Conservation (phyloP, 495 filamentous ascomycete genomes). For the Penicillium ochrochloron region DNA sequence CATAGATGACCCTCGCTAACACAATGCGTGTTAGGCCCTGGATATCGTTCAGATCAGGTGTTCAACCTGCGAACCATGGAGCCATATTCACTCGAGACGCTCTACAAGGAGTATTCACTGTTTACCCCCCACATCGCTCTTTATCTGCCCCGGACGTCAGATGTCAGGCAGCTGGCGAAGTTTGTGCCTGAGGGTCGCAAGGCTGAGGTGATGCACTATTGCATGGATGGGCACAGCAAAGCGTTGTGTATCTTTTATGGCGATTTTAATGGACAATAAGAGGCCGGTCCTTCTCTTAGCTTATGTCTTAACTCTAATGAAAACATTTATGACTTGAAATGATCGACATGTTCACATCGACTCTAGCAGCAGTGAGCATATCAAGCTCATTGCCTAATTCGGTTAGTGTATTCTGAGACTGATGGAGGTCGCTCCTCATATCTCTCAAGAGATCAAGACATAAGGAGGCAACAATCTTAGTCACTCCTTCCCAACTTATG, state of each 20-base stretch:
- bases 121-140: slow-evolving; percentile 64
- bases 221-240: slow-evolving; percentile 88
- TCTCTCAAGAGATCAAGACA: not conserved
- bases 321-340: not conserved
- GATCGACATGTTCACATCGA: not conserved
- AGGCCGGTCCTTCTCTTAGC: slow-evolving; percentile 7
- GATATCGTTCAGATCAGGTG: slow-evolving; percentile 74
- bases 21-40: slow-evolving; percentile 59
- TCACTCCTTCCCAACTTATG: not conserved
- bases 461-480: not conserved
- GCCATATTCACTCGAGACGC: slow-evolving; percentile 71
- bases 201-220: slow-evolving; percentile 85
- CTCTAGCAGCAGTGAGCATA: not conserved
- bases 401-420: slow-evolving; percentile 22
- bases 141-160: slow-evolving; percentile 86
- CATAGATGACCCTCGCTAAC: slow-evolving; percentile 1
- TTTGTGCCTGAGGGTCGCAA: slow-evolving; percentile 57
- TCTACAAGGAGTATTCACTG: slow-evolving; percentile 63
- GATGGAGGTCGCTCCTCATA: slow-evolving; percentile 10
- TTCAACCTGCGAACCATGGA: slow-evolving; percentile 88
- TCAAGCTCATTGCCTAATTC: slow-evolving; percentile 31
- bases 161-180: slow-evolving; percentile 79
- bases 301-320: slow-evolving; percentile 1
- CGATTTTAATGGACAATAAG: slow-evolving; percentile 39
- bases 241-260: slow-evolving; percentile 62